Conservation (phyloP, 2,329 filamentous ascomycete species). For the Claviceps citrina region DNA sequence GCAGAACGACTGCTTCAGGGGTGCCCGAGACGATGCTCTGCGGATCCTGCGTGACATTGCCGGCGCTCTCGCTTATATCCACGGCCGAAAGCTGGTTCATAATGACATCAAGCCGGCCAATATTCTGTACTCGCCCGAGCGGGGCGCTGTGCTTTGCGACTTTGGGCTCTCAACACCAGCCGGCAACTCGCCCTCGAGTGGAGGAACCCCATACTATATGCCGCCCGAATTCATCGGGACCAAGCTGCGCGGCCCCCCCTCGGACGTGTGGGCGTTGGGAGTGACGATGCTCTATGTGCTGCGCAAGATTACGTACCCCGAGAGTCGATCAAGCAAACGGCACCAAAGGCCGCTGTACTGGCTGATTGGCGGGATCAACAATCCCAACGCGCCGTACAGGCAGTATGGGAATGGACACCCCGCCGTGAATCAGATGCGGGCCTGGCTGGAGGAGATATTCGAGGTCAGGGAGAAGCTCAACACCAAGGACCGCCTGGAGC, state of each 20-base stretch:
- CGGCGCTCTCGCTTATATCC: slow-evolving; percentile 39
- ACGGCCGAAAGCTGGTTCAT: slow-evolving; percentile 37
- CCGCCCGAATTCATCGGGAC: slow-evolving; percentile 44
- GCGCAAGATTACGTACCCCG: slow-evolving; percentile 39
- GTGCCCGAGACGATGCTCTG: slow-evolving; percentile 31
- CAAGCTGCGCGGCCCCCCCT: slow-evolving; percentile 36
- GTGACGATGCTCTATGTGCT: slow-evolving; percentile 46
- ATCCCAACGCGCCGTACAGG: slow-evolving; percentile 16
- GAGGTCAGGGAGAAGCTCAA: slow-evolving; percentile 32
- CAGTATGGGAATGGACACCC: slow-evolving; percentile 22
- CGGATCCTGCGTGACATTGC: slow-evolving; percentile 40
- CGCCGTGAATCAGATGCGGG: slow-evolving; percentile 37
- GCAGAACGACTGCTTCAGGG: slow-evolving; percentile 33
- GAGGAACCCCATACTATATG: slow-evolving; percentile 47
- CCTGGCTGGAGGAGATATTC: slow-evolving; percentile 39
- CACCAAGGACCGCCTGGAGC: slow-evolving; percentile 32
- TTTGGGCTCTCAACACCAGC: slow-evolving; percentile 40
- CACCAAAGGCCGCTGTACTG: slow-evolving; percentile 39
- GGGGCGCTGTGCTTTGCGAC: slow-evolving; percentile 45
- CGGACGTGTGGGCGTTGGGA: slow-evolving; percentile 45
- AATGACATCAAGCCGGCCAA: slow-evolving; percentile 50
- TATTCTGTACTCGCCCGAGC: slow-evolving; percentile 42
- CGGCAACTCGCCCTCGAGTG: slow-evolving; percentile 30
- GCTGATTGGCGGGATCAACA: slow-evolving; percentile 42
- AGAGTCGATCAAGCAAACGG: slow-evolving; percentile 30